Conservation (phyloP, 2,329 filamentous ascomycete genomes). For the Chaetomium globosum region DNA sequence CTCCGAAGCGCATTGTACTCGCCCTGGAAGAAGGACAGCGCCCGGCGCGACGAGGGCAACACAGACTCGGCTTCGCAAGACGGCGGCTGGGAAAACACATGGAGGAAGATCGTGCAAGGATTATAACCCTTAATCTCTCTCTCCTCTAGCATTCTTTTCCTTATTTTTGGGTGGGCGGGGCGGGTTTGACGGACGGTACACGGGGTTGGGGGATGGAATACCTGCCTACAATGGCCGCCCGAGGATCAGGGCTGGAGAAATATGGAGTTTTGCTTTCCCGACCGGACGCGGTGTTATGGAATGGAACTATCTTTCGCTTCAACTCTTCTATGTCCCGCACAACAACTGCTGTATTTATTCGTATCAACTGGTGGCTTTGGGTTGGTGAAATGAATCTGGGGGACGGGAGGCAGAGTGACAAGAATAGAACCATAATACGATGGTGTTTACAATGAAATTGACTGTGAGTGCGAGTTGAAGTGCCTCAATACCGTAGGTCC, state of each 20-base stretch:
- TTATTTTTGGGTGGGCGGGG: conserved; percentile 7
- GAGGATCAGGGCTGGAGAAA: conserved; percentile 12
- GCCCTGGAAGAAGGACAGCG: conserved; percentile 13
- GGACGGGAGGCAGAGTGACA: neutral
- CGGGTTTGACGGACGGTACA: conserved; percentile 13
- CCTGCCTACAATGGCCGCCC: conserved; percentile 13
- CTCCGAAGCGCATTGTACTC: conserved; percentile 7
- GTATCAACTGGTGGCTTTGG: conserved; percentile 1
- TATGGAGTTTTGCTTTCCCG: conserved; percentile 26
- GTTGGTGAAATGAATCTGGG: neutral
- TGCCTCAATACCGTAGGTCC: neutral
- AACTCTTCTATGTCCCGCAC: neutral
- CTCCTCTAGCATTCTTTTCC: neutral
- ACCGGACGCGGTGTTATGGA: neutral
- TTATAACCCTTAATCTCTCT: conserved; percentile 8
- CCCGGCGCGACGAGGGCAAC: neutral
- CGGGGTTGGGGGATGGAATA: conserved; percentile 20
- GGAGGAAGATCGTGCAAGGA: conserved; percentile 33
- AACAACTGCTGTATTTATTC: neutral
- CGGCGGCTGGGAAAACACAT: conserved; percentile 20
- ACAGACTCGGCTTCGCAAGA: conserved; percentile 7
- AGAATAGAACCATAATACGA: conserved; percentile 3
- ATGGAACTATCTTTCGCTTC: conserved; percentile 8
- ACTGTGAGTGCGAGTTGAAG: neutral
- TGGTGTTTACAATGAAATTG: neutral